These are phyloP conservation scores for Pseudovirgaria hyperparasitica DNA, from an alignment of 2,329 filamentous ascomycete species.

Conservation along the genomic window DNA sequence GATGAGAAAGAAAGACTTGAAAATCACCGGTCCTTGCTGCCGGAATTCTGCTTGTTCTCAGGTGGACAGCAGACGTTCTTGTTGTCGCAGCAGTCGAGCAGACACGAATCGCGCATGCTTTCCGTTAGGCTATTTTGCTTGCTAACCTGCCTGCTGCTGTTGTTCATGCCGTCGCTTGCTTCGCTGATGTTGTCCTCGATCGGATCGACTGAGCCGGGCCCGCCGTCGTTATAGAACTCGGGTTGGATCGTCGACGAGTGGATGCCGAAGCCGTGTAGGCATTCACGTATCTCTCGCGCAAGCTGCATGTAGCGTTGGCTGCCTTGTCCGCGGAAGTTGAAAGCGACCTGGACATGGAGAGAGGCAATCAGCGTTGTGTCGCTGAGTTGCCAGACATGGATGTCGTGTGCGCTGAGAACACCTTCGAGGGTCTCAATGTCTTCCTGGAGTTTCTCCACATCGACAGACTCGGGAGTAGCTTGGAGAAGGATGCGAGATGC, in stretches of 20 bases:
- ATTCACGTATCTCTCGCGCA: slow-evolving; percentile 68
- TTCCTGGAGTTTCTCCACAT: slow-evolving; percentile 78
- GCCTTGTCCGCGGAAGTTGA: slow-evolving; percentile 73
- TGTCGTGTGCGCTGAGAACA: slow-evolving; percentile 82
- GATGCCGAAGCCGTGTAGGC: slow-evolving; percentile 89
- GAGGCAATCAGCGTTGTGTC: slow-evolving; percentile 90
- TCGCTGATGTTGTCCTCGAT: too few species aligned
- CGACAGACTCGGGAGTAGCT: slow-evolving; percentile 80
- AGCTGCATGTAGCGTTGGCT: slow-evolving; percentile 79
- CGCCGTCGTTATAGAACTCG: too few species aligned
- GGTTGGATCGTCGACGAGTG: slow-evolving; percentile 97
- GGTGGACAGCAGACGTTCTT: too few species aligned
- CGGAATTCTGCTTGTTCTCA: too few species aligned
- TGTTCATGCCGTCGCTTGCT: too few species aligned
- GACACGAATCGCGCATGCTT: too few species aligned
- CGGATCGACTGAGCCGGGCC: too few species aligned
- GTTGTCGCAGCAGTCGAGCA: too few species aligned
- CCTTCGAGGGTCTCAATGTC: slow-evolving; percentile 80
- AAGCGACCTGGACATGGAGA: slow-evolving; percentile 84
- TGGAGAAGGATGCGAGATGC: slow-evolving; percentile 84
- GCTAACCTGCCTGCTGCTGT: too few species aligned
- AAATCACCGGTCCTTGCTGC: too few species aligned
- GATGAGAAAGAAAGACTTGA: too few species aligned
- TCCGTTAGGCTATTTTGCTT: too few species aligned
- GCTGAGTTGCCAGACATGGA: slow-evolving; percentile 95